These are phyloP conservation scores for Pelargonium cotyledonis DNA, from an alignment of 441 rosid genomes.

Conservation along the genomic window DNA sequence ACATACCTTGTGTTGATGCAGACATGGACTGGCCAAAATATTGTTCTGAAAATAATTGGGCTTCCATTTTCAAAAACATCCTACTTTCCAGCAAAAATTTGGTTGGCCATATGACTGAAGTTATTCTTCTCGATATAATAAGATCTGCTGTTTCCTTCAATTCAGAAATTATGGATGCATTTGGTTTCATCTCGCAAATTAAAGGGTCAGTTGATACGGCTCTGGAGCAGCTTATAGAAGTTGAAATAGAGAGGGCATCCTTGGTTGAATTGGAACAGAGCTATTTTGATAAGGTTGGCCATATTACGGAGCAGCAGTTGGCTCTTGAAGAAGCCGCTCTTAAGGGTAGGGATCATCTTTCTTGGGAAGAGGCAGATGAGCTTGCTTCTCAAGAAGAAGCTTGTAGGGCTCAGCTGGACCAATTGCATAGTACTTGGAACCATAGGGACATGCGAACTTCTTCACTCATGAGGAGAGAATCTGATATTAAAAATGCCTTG, in stretches of 20 bases:
- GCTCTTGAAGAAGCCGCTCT: constrained; percentile 88
- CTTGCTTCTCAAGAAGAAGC: constrained; percentile 98
- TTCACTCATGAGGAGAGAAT: constrained; percentile 63
- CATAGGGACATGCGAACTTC: constrained; percentile 66
- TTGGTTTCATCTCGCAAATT: constrained; percentile 77
- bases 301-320: constrained; percentile 80
- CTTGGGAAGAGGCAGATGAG: constrained; percentile 99
- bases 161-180: constrained; percentile 85
- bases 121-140: constrained; percentile 59
- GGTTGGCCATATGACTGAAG: constrained; percentile 66
- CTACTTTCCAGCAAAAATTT: constrained; percentile 57
- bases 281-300: constrained; percentile 82
- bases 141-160: constrained; percentile 66
- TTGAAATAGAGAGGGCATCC: constrained; percentile 73
- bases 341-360: constrained; percentile 88
- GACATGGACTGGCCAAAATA: constrained; percentile 30
- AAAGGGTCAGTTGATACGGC: constrained; percentile 79
- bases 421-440: constrained; percentile 85
- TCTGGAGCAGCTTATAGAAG: constrained; percentile 74
- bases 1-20: constrained; percentile 29
- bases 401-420: constrained; percentile 82
- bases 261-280: constrained; percentile 82
- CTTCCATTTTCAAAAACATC: constrained; percentile 51
- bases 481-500: constrained; percentile 57
- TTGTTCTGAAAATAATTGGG: constrained; percentile 51